Percentiles rank a stretch among this genome's conserved stretches.
Conservation (phyloP, 1,284 basidiomycete species). For the Cryptococcus wingfieldii region DNA sequence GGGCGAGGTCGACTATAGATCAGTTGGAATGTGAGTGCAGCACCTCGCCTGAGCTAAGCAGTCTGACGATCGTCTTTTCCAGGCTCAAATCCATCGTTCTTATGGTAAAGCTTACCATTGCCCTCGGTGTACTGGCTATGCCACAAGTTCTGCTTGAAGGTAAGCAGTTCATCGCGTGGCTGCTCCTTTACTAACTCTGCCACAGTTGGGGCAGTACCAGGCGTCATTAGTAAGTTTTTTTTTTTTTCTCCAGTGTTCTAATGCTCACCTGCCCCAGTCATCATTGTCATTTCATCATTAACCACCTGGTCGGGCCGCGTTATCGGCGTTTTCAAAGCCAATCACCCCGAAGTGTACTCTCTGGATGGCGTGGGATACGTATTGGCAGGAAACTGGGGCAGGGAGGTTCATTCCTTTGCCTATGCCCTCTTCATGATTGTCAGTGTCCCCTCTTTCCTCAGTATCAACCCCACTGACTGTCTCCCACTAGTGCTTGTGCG, state of each 20-base stretch:
- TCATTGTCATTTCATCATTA: constrained; percentile 23
- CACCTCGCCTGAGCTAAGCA: neutral
- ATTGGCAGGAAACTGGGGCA: constrained; percentile 26
- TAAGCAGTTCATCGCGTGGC: neutral
- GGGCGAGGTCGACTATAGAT: constrained; percentile 33
- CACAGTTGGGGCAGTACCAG: constrained; percentile 27
- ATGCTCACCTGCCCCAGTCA: constrained; percentile 8
- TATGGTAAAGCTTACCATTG: constrained; percentile 37
- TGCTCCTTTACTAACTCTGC: neutral
- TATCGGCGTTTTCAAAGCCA: constrained; percentile 28
- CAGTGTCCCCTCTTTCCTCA: too few species aligned
- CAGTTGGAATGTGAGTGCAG: constrained; percentile 36
- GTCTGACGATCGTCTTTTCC: neutral
- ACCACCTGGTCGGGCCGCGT: constrained; percentile 24
- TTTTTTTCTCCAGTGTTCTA: neutral
- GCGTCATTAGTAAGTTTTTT: constrained; percentile 25
- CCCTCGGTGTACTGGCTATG: constrained; percentile 36
- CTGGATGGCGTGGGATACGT: constrained; percentile 28
- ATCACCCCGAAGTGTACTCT: constrained; percentile 34
- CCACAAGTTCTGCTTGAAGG: constrained; percentile 20
- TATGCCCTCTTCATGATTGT: constrained; percentile 28
- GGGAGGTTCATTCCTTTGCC: constrained; percentile 24
- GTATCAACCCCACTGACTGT: too few species aligned
- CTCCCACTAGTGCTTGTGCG: constrained; percentile 4
- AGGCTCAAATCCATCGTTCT: constrained; percentile 36